Evolutionary conservation across 1,284 basidiomycete genomes (phyloP).

Genomic region (Phlebopus sp.): DNA sequence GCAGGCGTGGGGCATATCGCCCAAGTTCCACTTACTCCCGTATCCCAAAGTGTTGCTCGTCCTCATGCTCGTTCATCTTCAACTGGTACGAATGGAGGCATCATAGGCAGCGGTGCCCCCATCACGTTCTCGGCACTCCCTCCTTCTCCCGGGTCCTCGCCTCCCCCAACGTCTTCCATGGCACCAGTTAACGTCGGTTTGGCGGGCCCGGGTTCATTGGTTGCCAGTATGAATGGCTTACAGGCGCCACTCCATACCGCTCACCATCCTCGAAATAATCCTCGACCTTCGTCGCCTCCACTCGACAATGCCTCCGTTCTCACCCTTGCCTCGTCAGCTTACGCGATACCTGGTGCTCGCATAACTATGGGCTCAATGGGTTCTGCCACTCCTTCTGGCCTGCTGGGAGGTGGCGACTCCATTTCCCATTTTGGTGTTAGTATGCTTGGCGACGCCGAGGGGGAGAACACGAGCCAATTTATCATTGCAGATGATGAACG

Average conservation of each 20-base stretch:
- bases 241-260: constrained; percentile 87
- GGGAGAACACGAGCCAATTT: constrained; percentile 66
- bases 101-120: constrained; percentile 48
- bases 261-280: constrained; percentile 94
- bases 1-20: constrained; percentile 89
- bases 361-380: constrained; percentile 38
- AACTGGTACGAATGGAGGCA: constrained; percentile 42
- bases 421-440: constrained; percentile 66
- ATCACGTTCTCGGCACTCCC: constrained; percentile 70
- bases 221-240: constrained; percentile 32
- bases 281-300: constrained; percentile 85
- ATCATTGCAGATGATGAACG: constrained; percentile 59
- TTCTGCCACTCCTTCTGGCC: constrained; percentile 49
- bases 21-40: constrained; percentile 67
- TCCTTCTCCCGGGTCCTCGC: constrained; percentile 42
- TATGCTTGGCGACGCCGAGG: constrained; percentile 47
- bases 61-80: constrained; percentile 61
- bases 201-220: constrained; percentile 22
- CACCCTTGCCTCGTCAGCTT: constrained; percentile 91
- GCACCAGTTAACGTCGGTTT: constrained; percentile 34
- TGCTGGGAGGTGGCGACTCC: constrained; percentile 57
- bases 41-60: constrained; percentile 41
- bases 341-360: constrained; percentile 61
- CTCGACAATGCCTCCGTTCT: constrained; percentile 89
- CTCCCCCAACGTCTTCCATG: constrained; percentile 44